phyloP scores from a whole-genome alignment of 768 basidiomycete genomes.

The Candolleomyces aberdarensis region DNA sequence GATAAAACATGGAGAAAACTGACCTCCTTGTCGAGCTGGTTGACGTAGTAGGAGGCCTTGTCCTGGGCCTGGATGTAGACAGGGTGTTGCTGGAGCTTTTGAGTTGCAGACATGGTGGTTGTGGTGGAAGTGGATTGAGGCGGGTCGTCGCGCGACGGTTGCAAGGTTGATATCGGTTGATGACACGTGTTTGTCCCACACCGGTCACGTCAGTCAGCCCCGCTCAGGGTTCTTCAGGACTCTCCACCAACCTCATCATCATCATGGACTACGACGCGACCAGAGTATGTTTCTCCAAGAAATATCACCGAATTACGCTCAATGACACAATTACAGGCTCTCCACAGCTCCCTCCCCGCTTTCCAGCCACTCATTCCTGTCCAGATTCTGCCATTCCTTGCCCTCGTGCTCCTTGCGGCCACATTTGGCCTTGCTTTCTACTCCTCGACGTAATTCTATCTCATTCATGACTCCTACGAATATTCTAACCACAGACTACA shows the following conservation, averaged over 20 bases:
- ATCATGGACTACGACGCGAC: slow-evolving; percentile 58
- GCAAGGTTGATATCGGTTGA: slow-evolving; percentile 45
- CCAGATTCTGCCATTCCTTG: slow-evolving; percentile 65
- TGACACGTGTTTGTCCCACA: slow-evolving; percentile 66
- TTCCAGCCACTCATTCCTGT: slow-evolving; percentile 74
- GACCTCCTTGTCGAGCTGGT: slow-evolving; percentile 97
- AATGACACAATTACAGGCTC: slow-evolving; percentile 31
- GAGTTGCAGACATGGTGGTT: slow-evolving; percentile 66
- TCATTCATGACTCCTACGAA: slow-evolving; percentile 6
- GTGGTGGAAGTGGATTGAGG: slow-evolving; percentile 23
- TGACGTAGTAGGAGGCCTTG: slow-evolving; percentile 77
- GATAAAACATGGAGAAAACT: slow-evolving; percentile 19
- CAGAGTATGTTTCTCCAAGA: slow-evolving; percentile 37
- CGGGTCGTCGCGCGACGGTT: slow-evolving; percentile 19
- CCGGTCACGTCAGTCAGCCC: slow-evolving; percentile 11
- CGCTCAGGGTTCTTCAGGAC: slow-evolving; percentile 4
- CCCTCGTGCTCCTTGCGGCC: slow-evolving; percentile 64
- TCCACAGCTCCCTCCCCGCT: slow-evolving; percentile 64
- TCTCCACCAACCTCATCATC: slow-evolving; percentile 22
- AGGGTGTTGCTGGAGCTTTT: slow-evolving; percentile 88
- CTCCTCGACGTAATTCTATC: slow-evolving; percentile 70
- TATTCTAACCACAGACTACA: slow-evolving; percentile 28
- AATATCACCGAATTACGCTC: slow-evolving; percentile 4
- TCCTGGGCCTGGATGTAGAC: slow-evolving; percentile 79
- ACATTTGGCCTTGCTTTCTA: slow-evolving; percentile 90